A percentile compares a stretch with the other conserved stretches of the same genome.
Conservation (phyloP, 768 basidiomycete species). For the Tephrocybe sp. region DNA sequence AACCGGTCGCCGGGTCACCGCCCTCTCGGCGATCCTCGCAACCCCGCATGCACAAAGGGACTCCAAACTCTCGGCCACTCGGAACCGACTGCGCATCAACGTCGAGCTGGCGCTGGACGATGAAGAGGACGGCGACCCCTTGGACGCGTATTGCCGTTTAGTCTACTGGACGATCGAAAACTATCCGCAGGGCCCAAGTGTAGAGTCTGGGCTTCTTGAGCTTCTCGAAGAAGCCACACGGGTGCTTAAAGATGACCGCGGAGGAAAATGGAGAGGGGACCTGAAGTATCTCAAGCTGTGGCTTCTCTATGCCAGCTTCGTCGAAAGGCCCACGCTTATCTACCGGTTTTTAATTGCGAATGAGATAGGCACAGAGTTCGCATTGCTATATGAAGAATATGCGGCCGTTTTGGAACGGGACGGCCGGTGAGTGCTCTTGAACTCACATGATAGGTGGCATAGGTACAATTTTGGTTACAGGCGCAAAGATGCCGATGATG, state of each 20-base stretch:
- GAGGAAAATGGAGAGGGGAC: conserved; percentile 74
- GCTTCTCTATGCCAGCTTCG: conserved; percentile 90
- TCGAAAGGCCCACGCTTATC: conserved; percentile 86
- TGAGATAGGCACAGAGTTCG: conserved; percentile 82
- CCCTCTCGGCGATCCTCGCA: conserved; percentile 69
- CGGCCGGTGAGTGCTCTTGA: conserved; percentile 56
- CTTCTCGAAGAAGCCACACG: conserved; percentile 91
- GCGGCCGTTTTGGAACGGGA: conserved; percentile 82
- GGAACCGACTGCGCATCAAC: conserved; percentile 69
- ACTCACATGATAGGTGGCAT: conserved; percentile 3
- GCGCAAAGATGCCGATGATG: conserved; percentile 84
- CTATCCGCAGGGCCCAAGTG: conserved; percentile 90
- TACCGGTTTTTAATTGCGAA: conserved; percentile 89
- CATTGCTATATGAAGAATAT: conserved; percentile 90
- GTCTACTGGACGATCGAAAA: conserved; percentile 93
- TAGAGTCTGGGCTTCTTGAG: conserved; percentile 88
- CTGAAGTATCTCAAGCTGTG: conserved; percentile 90
- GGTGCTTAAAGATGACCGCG: conserved; percentile 74
- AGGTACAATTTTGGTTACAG: conserved; percentile 38
- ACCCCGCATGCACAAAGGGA: conserved; percentile 81
- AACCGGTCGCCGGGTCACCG: conserved; percentile 75
- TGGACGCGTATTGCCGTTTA: conserved; percentile 85
- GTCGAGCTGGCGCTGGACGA: conserved; percentile 79
- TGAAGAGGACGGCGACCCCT: conserved; percentile 75
- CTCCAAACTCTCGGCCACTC: conserved; percentile 61